Percentiles rank a stretch among this genome's conserved stretches.
Conservation (phyloP, 2,329 filamentous ascomycete genomes). For the Penicillium sp. region DNA sequence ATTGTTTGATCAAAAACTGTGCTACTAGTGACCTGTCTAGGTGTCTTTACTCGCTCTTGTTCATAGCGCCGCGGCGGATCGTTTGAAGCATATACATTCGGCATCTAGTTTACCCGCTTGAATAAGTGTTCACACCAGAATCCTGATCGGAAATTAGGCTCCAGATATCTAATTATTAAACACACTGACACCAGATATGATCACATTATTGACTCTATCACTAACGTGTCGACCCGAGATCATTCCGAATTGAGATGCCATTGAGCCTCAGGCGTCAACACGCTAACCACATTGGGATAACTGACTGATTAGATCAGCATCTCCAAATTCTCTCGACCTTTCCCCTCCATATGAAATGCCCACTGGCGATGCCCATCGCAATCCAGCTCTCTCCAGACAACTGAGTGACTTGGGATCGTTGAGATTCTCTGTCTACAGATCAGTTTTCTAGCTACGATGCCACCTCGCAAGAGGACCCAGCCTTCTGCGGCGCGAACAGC, state of each 20-base stretch:
- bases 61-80: no score
- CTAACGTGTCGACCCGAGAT: no score
- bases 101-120: no score
- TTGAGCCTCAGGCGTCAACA: slow-evolving; percentile 16
- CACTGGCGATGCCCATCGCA: slow-evolving; percentile 3
- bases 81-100: no score
- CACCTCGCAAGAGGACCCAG: slow-evolving; percentile 38
- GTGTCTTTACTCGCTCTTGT: no score
- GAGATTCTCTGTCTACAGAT: slow-evolving; percentile 4
- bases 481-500: slow-evolving; percentile 26
- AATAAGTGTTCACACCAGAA: no score
- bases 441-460: slow-evolving; percentile 28
- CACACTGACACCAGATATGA: background rate
- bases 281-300: slow-evolving; percentile 17
- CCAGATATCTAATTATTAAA: no score
- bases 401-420: slow-evolving; percentile 12
- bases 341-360: slow-evolving; percentile 22
- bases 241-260: background rate
- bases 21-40: no score
- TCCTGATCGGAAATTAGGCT: no score
- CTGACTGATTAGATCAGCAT: slow-evolving; percentile 22
- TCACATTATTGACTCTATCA: background rate
- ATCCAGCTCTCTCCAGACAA: slow-evolving; percentile 5
- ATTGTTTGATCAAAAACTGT: no score
- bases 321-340: slow-evolving; percentile 25